Percentiles rank a stretch among this genome's conserved stretches.
Conservation (phyloP, 2,329 filamentous ascomycete species). For the Aspergillus hiratsukae region DNA sequence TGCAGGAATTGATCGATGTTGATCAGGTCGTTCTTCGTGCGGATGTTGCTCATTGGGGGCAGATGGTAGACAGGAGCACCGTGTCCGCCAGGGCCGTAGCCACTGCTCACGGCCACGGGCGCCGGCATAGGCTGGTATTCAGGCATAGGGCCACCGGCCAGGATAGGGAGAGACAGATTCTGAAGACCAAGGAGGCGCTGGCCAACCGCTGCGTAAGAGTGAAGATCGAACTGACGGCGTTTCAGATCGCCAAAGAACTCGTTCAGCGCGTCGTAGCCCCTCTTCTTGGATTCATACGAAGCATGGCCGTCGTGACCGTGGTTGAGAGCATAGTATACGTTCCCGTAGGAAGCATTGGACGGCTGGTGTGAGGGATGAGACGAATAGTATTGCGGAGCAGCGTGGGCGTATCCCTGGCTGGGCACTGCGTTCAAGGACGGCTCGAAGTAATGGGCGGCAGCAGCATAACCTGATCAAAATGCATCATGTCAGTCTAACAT, state of each 20-base stretch:
- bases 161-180: constrained; percentile 58
- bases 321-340: constrained; percentile 73
- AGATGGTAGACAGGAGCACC: constrained; percentile 78
- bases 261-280: constrained; percentile 80
- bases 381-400: constrained; percentile 49
- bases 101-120: constrained; percentile 52
- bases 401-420: constrained; percentile 39
- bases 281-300: constrained; percentile 70
- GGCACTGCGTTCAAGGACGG: constrained; percentile 47
- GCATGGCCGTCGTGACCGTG: constrained; percentile 60
- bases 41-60: constrained; percentile 78
- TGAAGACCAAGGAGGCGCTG: constrained; percentile 81
- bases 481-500: constrained; percentile 3
- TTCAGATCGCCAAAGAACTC: constrained; percentile 94
- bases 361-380: constrained; percentile 52
- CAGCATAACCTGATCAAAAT: constrained; percentile 25
- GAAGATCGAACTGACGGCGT: constrained; percentile 82
- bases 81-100: constrained; percentile 53
- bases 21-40: constrained; percentile 88
- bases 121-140: constrained; percentile 52
- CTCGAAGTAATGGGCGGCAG: constrained; percentile 53
- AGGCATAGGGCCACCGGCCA: constrained; percentile 53
- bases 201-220: constrained; percentile 86
- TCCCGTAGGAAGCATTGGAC: constrained; percentile 58
- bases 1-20: constrained; percentile 94